A percentile compares a stretch with the other conserved stretches of the same genome.
Conservation (phyloP, 495 filamentous ascomycete genomes). For the Massariosphaeria phaeospora region DNA sequence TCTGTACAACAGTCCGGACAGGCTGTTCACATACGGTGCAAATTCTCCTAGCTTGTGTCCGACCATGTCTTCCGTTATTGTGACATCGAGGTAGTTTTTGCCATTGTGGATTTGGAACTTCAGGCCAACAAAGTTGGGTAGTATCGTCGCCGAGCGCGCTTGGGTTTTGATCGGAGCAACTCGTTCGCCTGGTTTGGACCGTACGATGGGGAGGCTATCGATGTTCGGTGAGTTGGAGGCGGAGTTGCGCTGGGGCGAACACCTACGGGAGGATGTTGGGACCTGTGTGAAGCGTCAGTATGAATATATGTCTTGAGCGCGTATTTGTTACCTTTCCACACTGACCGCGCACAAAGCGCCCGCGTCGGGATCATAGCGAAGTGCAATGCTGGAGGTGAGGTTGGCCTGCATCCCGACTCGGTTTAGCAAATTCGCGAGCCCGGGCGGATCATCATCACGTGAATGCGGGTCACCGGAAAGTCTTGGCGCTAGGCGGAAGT, state of each 20-base stretch:
- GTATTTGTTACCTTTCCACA: conserved; percentile 64
- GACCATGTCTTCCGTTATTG: conserved; percentile 96
- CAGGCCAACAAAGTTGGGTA: conserved; percentile 92
- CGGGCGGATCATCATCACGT: too few species aligned
- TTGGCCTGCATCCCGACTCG: too few species aligned
- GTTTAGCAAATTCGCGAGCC: too few species aligned
- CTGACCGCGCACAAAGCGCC: conserved; percentile 59
- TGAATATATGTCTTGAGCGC: not conserved
- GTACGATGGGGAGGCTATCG: conserved; percentile 57
- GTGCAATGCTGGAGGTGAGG: conserved; percentile 9
- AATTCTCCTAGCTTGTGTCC: conserved; percentile 97
- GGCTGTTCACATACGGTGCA: conserved; percentile 67
- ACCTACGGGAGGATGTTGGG: conserved; percentile 72
- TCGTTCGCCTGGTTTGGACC: conserved; percentile 57
- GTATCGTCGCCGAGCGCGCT: conserved; percentile 85
- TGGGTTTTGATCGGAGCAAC: conserved; percentile 77
- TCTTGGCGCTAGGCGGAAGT: too few species aligned
- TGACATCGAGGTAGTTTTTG: conserved; percentile 83
- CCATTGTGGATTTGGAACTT: conserved; percentile 94
- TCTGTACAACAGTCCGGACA: too few species aligned
- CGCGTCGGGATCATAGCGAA: conserved; percentile 57
- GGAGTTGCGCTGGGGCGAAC: not conserved
- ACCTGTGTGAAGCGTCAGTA: conserved; percentile 42
- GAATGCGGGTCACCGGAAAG: conserved; percentile 9
- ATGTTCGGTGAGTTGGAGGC: conserved; percentile 5